phyloP scores from a whole-genome alignment of 805 yeast species.

The Sungouiozyma ichnusensis region DNA sequence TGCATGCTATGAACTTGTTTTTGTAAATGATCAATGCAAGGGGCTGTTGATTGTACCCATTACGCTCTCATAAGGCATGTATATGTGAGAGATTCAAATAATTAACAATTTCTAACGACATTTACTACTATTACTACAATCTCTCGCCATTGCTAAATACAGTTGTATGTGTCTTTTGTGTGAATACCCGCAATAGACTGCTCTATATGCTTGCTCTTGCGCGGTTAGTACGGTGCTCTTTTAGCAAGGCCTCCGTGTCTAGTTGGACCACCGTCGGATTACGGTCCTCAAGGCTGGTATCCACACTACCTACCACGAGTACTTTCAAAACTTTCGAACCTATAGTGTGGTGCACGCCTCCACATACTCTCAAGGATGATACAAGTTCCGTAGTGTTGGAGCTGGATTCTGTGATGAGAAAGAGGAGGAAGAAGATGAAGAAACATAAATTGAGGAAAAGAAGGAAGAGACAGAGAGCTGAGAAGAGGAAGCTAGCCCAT shows the following conservation, averaged over 20 bases:
- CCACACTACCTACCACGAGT: not conserved
- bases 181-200: no score
- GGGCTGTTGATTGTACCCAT: no score
- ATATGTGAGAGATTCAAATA: no score
- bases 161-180: no score
- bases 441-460: slow-evolving; percentile 95
- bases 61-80: no score
- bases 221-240: not conserved
- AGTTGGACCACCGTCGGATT: not conserved
- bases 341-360: not conserved
- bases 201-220: not conserved
- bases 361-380: not conserved
- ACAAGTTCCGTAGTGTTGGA: slow-evolving; percentile 19
- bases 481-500: slow-evolving; percentile 56
- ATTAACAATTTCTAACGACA: no score
- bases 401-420: slow-evolving; percentile 65
- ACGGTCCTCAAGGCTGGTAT: not conserved
- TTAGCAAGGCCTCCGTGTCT: not conserved
- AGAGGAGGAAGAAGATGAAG: slow-evolving; percentile 92
- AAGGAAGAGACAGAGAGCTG: slow-evolving; percentile 83
- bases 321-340: not conserved
- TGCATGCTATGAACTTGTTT: no score
- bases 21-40: no score
- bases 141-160: no score
- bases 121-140: no score